Evolutionary conservation across 441 rosid genomes (phyloP), one percentile per base, ranked within the genome.

Genomic region (Euphorbia celastroides): DNA sequence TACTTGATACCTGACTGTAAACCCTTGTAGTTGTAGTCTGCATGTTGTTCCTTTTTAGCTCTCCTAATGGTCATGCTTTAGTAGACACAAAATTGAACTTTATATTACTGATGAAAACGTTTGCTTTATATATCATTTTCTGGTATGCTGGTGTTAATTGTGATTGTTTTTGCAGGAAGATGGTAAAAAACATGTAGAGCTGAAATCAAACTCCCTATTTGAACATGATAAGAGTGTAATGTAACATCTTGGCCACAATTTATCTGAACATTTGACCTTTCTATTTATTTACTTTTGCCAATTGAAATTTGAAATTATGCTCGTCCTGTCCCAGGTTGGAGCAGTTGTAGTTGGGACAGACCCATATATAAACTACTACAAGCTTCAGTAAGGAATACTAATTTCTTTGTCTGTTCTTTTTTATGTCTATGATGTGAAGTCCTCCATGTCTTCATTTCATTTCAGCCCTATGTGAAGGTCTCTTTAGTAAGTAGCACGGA

Each of bases 281-380:
- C 13, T 38, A 0, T 62, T 34, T 57, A 19, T 57, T 46, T 44
- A 20, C 22, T 34, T 50, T 62, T 27, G 9, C 60, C 69, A 50
- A 62, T 61, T 73, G 62, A 38, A 54, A 66, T 71, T 70, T 48
- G 7, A 72, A 66, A 60, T 52, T 63, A 64, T 70, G 74, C 69
- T 57, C 67, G 64, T 66, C 46, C 17, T 12, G 26, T 60, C 72
- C 17, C 82, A 88, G 97, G 98, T 89, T 63, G 98, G 98, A 78
- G 98, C 97, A 31, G 96, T 93, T 66, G 95, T 90, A 67, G 97
- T 89, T 58, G 96, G 98, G 67, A 51, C 87, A 64, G 97, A 90
- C 70, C 95, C 94, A 27, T 59, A 65, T 56, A 83, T 90, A 64
- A 93, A 93, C 83, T 93, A 84, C 75, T 90, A 84, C 81, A 93